Percentiles rank a stretch among this genome's conserved stretches.
Conservation (phyloP, 129 eudicot species). For the Helianthus annuus region HanXRQr2.0-SUNRISE NC_035439.2:11518941-11519440, state of each 20-base stretch:
- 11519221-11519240: conserved; percentile 63
- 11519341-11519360: not conserved
- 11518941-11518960: conserved; percentile 13
- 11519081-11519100: conserved; percentile 29
- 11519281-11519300: conserved; percentile 81
- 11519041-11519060: conserved; percentile 22
- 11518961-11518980: conserved; percentile 26
- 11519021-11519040: conserved; percentile 8
- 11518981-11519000: conserved; percentile 22
- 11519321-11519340: conserved; percentile 10
- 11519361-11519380: conserved; percentile 55
- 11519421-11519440: conserved; percentile 78
- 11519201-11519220: conserved; percentile 59
- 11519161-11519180: conserved; percentile 70
- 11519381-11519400: conserved; percentile 87
- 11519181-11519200: conserved; percentile 58
- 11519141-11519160: conserved; percentile 67
- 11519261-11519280: conserved; percentile 80
- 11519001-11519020: conserved; percentile 26
- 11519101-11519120: conserved; percentile 26
- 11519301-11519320: conserved; percentile 19
- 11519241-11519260: conserved; percentile 51
- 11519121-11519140: conserved; percentile 64
- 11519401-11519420: conserved; percentile 87
- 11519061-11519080: conserved; percentile 27